Percentiles rank a stretch among this genome's conserved stretches.
These are phyloP conservation scores for Dioszegia crocea DNA, from an alignment of 768 basidiomycete species.

Conservation along the genomic window DNA sequence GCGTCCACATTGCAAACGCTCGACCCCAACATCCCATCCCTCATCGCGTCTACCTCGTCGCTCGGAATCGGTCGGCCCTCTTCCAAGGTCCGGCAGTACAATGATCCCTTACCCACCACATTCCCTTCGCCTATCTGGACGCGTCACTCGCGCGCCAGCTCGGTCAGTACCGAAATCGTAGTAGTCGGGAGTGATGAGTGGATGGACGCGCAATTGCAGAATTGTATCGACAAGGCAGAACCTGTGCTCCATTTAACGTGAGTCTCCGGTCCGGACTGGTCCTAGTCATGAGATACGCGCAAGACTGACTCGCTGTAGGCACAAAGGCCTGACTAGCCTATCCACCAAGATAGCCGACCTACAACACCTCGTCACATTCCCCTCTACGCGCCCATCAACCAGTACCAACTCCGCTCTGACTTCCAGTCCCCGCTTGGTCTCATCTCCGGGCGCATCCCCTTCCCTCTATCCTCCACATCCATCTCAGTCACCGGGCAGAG, in stretches of 20 bases:
- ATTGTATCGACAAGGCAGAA: slow-evolving; percentile 33
- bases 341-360: slow-evolving; percentile 42
- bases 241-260: slow-evolving; percentile 24
- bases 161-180: neutral
- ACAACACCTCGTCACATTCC: slow-evolving; percentile 40
- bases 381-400: slow-evolving; percentile 13
- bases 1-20: slow-evolving; percentile 25
- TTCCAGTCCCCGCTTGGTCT: slow-evolving; percentile 11
- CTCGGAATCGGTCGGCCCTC: neutral
- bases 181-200: slow-evolving; percentile 40
- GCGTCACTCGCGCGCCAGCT: slow-evolving; percentile 3
- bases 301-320: neutral
- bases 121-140: slow-evolving; percentile 21
- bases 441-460: slow-evolving; percentile 10
- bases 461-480: slow-evolving; percentile 1
- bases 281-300: too few relatives aligned
- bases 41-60: neutral
- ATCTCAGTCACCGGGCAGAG: slow-evolving; percentile 21
- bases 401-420: slow-evolving; percentile 6
- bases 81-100: slow-evolving; percentile 12
- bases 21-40: slow-evolving; percentile 14
- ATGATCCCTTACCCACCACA: slow-evolving; percentile 10
- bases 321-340: slow-evolving; percentile 22
- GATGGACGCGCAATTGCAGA: slow-evolving; percentile 34
- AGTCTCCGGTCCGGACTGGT: too few relatives aligned